Evolutionary conservation across 805 yeast genomes (phyloP).

Genomic region (Wickerhamiella slavikovae): DNA sequence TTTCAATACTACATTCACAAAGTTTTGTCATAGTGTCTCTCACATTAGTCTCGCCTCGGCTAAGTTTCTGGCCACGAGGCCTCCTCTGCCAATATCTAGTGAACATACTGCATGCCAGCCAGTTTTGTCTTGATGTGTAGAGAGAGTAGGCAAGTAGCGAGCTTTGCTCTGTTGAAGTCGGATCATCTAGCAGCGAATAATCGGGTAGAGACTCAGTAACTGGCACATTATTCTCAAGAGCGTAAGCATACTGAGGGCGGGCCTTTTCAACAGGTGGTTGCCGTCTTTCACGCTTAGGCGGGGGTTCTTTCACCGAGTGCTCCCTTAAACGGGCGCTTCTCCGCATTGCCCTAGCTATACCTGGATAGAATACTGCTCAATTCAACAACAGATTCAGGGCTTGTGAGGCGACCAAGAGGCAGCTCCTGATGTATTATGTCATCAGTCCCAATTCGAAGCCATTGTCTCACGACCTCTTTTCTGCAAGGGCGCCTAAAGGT

Average conservation of each 20-base stretch:
- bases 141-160: conserved; percentile 29
- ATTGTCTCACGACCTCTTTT: too few relatives aligned
- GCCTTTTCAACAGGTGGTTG: too few relatives aligned
- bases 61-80: conserved; percentile 30
- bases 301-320: too few relatives aligned
- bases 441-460: too few relatives aligned
- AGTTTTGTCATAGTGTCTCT: conserved; percentile 79
- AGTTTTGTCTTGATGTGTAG: conserved; percentile 47
- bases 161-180: conserved; percentile 51
- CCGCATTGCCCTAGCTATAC: too few relatives aligned
- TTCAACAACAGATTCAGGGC: too few relatives aligned
- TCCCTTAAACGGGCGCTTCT: too few relatives aligned
- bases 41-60: conserved; percentile 30
- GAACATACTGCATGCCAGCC: conserved; percentile 51
- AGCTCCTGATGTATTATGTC: too few relatives aligned
- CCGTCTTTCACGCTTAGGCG: too few relatives aligned
- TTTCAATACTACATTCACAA: conserved; percentile 47
- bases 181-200: conserved; percentile 36
- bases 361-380: too few relatives aligned
- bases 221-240: conserved; percentile 23
- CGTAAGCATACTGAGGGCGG: conserved; percentile 13
- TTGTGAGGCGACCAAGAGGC: too few relatives aligned
- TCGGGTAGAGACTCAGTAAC: conserved; percentile 46
- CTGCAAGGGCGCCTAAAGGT: too few relatives aligned
- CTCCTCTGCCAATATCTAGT: conserved; percentile 64